Conservation (phyloP, 2,329 filamentous ascomycete genomes). For the Lachnellula subtilissima region DNA sequence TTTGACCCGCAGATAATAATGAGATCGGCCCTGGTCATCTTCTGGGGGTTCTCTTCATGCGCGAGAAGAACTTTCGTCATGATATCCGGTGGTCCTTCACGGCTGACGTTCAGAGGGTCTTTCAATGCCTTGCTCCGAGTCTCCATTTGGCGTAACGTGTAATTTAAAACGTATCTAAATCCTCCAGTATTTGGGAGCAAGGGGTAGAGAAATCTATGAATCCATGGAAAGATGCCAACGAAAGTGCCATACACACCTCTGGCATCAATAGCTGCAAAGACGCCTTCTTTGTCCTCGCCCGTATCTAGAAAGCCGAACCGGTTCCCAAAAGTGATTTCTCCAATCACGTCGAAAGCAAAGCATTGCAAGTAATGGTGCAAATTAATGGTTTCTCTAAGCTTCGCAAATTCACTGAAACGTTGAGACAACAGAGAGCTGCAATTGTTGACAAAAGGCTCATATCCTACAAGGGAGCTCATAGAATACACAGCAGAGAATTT, state of each 20-base stretch:
- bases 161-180: conserved; percentile 15
- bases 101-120: conserved; percentile 6
- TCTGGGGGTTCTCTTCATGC: conserved; percentile 31
- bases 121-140: conserved; percentile 12
- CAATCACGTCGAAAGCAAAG: conserved; percentile 49
- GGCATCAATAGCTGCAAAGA: conserved; percentile 37
- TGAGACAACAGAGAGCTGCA: conserved; percentile 39
- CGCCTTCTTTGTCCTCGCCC: conserved; percentile 41
- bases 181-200: conserved; percentile 19
- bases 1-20: conserved; percentile 20
- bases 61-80: conserved; percentile 39
- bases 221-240: conserved; percentile 38
- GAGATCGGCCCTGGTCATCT: conserved; percentile 33
- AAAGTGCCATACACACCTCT: conserved; percentile 35
- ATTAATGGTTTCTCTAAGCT: conserved; percentile 32
- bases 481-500: conserved; percentile 42
- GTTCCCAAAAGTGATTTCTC: conserved; percentile 42
- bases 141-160: conserved; percentile 17
- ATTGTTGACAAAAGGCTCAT: conserved; percentile 45
- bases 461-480: conserved; percentile 44
- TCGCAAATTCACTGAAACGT: conserved; percentile 36
- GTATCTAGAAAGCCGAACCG: conserved; percentile 42
- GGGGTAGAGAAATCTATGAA: conserved; percentile 35
- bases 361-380: conserved; percentile 41
- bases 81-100: conserved; percentile 31